Base-by-base conservation (phyloP, 2,329 filamentous ascomycete genomes). In the Botrytis pseudocinerea region DNA sequence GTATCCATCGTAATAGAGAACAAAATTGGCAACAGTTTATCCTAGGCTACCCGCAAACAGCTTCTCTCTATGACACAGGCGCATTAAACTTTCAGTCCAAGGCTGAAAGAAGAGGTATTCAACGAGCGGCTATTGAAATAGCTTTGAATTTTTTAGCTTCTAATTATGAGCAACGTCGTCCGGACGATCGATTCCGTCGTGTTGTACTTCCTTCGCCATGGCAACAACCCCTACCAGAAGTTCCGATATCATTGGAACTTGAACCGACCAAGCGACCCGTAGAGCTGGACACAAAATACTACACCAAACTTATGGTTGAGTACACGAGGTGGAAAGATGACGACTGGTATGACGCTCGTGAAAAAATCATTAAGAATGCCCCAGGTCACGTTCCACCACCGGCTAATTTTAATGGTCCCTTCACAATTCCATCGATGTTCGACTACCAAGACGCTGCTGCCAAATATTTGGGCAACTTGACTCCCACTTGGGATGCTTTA, bases 151-250 rank as follows among this genome's bases (percentile, higher is more conserved):
- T 78, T 2, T 48, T 80, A 10, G 77, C 76, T 8, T 76, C 76
- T 1, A 80, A 79, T 68, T 73, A 78, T 42, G 79, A 80, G 60
- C 79, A 80, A 61, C 77, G 78, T 63, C 75, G 79, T 14, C 78
- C 78, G 12, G 59, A 73, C 3, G 77, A 79, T 70, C 74, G 76
- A 20, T 80, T 79, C 63, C 74, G 79, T 32, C 69, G 73, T 1
- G 42, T 79, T 28, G 70, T 76, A 14, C 60, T 79, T 3, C 74
- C 75, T 18, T 38, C 68, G 3, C 40, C 65, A 54, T 73, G 74
- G 44, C n/a, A 65, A 38, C 35, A 69, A 18, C 65, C 65, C 61
- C 57, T 63, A 8, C 60, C 70, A 65, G 78, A 79, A 69, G 73
- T 77, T 3, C 75, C 76, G 22, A 59, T 80, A 18, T 76, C 71